phyloP scores from a whole-genome alignment of 2,329 filamentous ascomycete genomes.

The Pestalotiopsis sp. region DNA sequence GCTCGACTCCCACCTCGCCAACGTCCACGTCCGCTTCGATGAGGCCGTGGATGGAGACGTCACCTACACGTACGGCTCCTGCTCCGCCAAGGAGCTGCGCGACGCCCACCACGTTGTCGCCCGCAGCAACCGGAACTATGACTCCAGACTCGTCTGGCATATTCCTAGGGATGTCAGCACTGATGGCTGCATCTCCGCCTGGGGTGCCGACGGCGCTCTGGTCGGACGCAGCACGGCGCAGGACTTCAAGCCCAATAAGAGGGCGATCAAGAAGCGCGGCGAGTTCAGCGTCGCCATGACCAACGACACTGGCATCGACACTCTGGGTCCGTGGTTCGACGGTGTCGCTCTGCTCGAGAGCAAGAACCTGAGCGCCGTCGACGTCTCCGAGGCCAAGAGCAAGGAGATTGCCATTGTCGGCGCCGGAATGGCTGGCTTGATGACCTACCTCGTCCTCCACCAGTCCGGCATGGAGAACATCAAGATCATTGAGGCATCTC shows the following conservation, averaged over 20 bases:
- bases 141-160: constrained; percentile 34
- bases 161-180: constrained; percentile 29
- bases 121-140: constrained; percentile 18
- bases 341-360: constrained; percentile 59
- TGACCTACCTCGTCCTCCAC: constrained; percentile 54
- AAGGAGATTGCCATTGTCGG: constrained; percentile 65
- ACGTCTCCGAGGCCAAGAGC: constrained; percentile 53
- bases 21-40: constrained; percentile 30
- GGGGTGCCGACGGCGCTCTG: constrained; percentile 29
- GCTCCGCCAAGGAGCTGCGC: constrained; percentile 16
- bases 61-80: constrained; percentile 34
- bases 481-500: constrained; percentile 60
- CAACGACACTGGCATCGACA: constrained; percentile 47
- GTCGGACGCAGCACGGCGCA: constrained; percentile 37
- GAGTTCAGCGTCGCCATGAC: constrained; percentile 44
- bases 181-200: constrained; percentile 42
- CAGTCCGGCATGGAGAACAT: constrained; percentile 59
- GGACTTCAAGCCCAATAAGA: constrained; percentile 26
- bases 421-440: constrained; percentile 64
- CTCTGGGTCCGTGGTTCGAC: constrained; percentile 63
- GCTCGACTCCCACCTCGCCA: constrained; percentile 33
- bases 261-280: constrained; percentile 25
- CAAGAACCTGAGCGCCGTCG: constrained; percentile 52
- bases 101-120: constrained; percentile 30
- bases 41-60: constrained; percentile 25